A percentile compares a stretch with the other conserved stretches of the same genome.
phyloP scores from a whole-genome alignment of 1,284 basidiomycete genomes.

The Sporisorium graminicola region DNA sequence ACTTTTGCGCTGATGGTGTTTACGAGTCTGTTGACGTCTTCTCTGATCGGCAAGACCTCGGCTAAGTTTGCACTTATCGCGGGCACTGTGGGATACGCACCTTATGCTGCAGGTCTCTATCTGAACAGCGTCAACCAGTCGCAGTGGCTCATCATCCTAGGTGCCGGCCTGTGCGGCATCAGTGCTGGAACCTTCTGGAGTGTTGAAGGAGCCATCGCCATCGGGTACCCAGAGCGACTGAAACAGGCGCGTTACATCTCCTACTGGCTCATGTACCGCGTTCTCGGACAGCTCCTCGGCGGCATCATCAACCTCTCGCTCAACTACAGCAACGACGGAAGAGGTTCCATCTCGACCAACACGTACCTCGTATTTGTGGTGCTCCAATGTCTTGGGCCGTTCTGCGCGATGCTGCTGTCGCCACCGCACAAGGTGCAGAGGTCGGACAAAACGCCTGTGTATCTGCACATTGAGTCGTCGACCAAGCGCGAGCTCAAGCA shows the following conservation, averaged over 20 bases:
- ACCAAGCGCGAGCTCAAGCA: constrained; percentile 58
- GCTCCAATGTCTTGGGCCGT: constrained; percentile 67
- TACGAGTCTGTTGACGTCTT: constrained; percentile 58
- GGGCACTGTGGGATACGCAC: constrained; percentile 65
- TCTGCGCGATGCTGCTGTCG: constrained; percentile 66
- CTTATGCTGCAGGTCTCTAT: constrained; percentile 69
- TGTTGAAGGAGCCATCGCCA: constrained; percentile 50
- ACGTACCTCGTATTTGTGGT: constrained; percentile 71
- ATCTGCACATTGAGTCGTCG: constrained; percentile 56
- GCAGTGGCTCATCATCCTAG: constrained; percentile 70
- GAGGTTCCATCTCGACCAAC: constrained; percentile 66
- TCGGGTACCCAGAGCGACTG: constrained; percentile 66
- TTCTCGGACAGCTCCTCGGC: constrained; percentile 65
- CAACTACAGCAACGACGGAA: constrained; percentile 60
- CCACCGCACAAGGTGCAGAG: constrained; percentile 70
- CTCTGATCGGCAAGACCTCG: constrained; percentile 58
- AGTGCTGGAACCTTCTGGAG: constrained; percentile 69
- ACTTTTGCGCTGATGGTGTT: constrained; percentile 70
- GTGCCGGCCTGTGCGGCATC: constrained; percentile 70
- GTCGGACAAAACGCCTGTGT: constrained; percentile 67
- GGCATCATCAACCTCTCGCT: constrained; percentile 70
- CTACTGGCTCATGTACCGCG: constrained; percentile 69
- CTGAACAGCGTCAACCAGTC: constrained; percentile 53
- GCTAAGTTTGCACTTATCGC: constrained; percentile 65
- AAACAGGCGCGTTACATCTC: constrained; percentile 67